These are phyloP conservation scores for Aspergillus japonicus DNA, from an alignment of 2,329 filamentous ascomycete genomes.

Conservation along the genomic window DNA sequence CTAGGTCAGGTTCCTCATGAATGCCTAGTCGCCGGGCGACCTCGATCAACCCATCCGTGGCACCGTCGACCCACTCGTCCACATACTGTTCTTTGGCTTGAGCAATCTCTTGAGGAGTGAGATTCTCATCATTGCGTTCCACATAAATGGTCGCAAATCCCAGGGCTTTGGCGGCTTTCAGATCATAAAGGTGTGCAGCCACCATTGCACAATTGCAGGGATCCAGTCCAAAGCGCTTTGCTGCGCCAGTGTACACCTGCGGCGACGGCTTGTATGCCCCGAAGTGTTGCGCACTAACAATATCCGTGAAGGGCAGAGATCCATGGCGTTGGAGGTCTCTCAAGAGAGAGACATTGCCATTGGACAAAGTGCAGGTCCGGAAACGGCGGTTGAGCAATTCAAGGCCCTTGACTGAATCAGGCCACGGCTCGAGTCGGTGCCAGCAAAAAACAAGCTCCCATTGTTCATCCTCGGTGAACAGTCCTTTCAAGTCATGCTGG, in stretches of 20 bases:
- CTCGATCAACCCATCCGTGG: constrained; percentile 54
- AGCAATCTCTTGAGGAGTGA: constrained; percentile 48
- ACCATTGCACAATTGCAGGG: constrained; percentile 70
- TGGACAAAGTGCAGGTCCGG: constrained; percentile 67
- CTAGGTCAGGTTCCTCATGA: not conserved
- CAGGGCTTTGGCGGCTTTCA: constrained; percentile 62
- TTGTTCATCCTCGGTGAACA: constrained; percentile 64
- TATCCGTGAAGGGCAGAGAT: constrained; percentile 58
- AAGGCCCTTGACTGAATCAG: constrained; percentile 60
- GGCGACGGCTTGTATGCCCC: constrained; percentile 71
- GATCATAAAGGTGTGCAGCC: constrained; percentile 69
- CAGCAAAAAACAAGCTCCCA: constrained; percentile 62
- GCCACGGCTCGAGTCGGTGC: constrained; percentile 71
- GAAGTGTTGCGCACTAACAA: constrained; percentile 70
- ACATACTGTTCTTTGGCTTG: constrained; percentile 58
- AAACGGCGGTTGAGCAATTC: constrained; percentile 55
- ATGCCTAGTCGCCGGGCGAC: constrained; percentile 51
- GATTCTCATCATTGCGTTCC: constrained; percentile 68
- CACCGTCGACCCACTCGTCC: constrained; percentile 60
- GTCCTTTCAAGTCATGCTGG: constrained; percentile 54
- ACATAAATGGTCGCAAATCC: constrained; percentile 74
- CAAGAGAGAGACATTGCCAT: constrained; percentile 69
- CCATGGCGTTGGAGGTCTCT: constrained; percentile 62
- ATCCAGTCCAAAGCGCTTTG: constrained; percentile 54
- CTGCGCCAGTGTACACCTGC: constrained; percentile 68